Conservation (phyloP, 306 rosid genomes). For the Cicer judaicum region DNA sequence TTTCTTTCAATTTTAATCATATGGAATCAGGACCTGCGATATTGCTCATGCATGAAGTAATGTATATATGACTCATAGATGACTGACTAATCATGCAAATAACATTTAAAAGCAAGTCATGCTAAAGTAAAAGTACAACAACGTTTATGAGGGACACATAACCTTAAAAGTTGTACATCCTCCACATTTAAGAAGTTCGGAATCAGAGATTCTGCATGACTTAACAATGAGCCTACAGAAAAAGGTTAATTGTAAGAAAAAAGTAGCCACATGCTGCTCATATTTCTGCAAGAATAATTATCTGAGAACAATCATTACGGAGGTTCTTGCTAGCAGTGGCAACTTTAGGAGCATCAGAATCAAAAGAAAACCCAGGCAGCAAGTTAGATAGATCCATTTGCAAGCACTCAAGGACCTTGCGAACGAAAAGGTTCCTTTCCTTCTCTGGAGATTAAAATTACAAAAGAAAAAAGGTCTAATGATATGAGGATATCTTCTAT, state of each 20-base stretch:
- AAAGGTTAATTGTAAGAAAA: constrained; percentile 46
- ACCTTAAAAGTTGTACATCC: constrained; percentile 93
- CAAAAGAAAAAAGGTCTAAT: constrained; percentile 33
- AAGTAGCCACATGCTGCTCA: constrained; percentile 25
- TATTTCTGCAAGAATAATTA: constrained; percentile 29
- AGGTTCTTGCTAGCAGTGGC: constrained; percentile 74
- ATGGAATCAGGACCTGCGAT: constrained; percentile 9
- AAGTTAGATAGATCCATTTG: constrained; percentile 64
- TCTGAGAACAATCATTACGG: constrained; percentile 57
- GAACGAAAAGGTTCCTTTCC: constrained; percentile 86
- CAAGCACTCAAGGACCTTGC: constrained; percentile 83
- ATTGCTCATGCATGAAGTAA: constrained; percentile 12
- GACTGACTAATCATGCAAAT: constrained; percentile 6
- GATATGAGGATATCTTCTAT: constrained; percentile 34
- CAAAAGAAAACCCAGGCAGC: constrained; percentile 72
- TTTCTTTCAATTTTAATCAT: constrained; percentile 5
- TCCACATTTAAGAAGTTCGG: constrained; percentile 80
- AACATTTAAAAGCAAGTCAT: constrained; percentile 37
- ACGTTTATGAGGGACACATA: constrained; percentile 34
- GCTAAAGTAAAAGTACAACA: constrained; percentile 33
- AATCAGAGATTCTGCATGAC: constrained; percentile 92
- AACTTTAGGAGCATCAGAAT: constrained; percentile 68
- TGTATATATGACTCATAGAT: constrained; percentile 22
- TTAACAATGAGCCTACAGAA: constrained; percentile 84
- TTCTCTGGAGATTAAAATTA: constrained; percentile 68